Conservation (phyloP, 345 rosid species). For the Eutrema heterophyllum region DNA sequence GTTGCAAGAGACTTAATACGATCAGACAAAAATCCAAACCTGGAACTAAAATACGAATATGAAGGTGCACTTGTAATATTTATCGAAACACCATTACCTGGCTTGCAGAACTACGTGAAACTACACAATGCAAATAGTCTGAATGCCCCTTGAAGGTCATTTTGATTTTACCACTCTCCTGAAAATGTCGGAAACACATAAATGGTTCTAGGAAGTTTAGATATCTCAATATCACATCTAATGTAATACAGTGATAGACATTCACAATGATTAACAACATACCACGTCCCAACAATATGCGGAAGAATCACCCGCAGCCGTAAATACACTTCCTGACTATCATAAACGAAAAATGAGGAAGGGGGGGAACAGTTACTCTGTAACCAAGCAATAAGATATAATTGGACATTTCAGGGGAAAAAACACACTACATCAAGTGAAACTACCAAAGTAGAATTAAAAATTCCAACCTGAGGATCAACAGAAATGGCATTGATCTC, state of each 20-base stretch:
- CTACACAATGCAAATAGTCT: slow-evolving; percentile 80
- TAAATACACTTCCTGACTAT: slow-evolving; percentile 70
- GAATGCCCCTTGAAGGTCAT: slow-evolving; percentile 80
- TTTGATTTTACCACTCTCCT: slow-evolving; percentile 80
- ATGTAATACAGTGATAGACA: neutral
- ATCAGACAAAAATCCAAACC: neutral
- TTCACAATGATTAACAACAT: slow-evolving; percentile 41
- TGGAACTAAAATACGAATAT: neutral
- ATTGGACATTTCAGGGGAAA: neutral
- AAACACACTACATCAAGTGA: slow-evolving; percentile 2
- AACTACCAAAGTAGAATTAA: no score
- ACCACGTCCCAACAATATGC: slow-evolving; percentile 99
- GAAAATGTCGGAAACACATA: slow-evolving; percentile 29
- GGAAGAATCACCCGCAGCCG: slow-evolving; percentile 91
- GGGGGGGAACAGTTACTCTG: neutral
- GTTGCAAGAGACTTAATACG: slow-evolving; percentile 24
- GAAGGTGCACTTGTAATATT: neutral
- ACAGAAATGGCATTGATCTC: slow-evolving; percentile 82
- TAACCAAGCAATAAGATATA: slow-evolving; percentile 1
- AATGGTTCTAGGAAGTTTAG: neutral
- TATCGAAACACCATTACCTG: slow-evolving; percentile 50
- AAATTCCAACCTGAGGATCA: slow-evolving; percentile 53
- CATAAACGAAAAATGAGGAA: slow-evolving; percentile 10
- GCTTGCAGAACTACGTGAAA: slow-evolving; percentile 58
- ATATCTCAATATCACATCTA: neutral